Base-by-base conservation (phyloP, 1,284 basidiomycete species). In the Cryptococcus maquisensis region DNA sequence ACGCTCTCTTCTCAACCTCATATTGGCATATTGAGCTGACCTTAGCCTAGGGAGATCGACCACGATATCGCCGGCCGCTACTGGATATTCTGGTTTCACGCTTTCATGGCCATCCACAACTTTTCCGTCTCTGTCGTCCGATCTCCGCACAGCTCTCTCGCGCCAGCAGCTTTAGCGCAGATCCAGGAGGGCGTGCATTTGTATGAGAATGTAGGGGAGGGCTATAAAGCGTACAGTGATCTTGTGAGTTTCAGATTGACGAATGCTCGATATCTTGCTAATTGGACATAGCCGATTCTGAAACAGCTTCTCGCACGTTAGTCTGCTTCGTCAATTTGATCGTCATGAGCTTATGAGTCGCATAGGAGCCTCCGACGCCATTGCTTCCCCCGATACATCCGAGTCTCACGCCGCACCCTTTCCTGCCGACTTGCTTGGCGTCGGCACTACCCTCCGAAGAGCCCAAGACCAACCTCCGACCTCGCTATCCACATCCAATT, bases 61-160 rank as follows among this genome's bases (percentile, higher is more conserved):
- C 16, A 7, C 20, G 3, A 36, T 15, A 32, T 55, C 8, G 51
- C 57, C 2, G 48, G 40, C 10, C 54, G 57, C 10, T 53, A 49
- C 47, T 56, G 54, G 51, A 52, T 55, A 32, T 55, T 56, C 41
- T 59, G 55, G 47, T 59, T 56, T 40, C 54, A 59, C 44, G 51
- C 57, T 10, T 55, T 59, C 35, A 52, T 54, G 12, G 51, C 54
- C 12, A 49, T 56, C 24, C 43, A 56, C 50, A 59, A 56, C 44
- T 59, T 59, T 50, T 46, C 54, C 12, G 54, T 35, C 26, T 40
- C 52, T 10, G 57, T 56, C 16, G 44, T 56, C 10, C 57, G 57
- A 13, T 52, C 51, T 3, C 57, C 57, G 2, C 26, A 47, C 4
- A 52, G 54, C 2, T 56, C 50, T 15, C 51, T 59, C 2, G 54